Evolutionary conservation across 768 basidiomycete species (phyloP).

Genomic region (Lactarius evosmus): DNA sequence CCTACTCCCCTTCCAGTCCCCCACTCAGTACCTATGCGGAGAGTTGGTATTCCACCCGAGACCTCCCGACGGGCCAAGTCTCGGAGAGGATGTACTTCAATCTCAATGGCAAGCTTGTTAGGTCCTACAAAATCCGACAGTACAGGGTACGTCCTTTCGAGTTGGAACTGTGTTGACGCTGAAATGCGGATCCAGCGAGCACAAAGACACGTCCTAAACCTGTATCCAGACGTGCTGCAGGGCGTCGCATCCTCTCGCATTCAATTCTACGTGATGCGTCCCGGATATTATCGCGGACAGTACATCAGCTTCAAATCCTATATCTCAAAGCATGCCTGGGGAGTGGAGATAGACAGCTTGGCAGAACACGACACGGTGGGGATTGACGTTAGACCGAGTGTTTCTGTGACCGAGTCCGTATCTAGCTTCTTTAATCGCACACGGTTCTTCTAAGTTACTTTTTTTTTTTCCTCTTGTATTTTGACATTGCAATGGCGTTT

Average conservation of each 20-base stretch:
- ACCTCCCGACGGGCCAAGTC: neutral
- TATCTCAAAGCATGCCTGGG: conserved; percentile 18
- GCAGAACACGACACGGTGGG: conserved; percentile 21
- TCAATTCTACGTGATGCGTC: conserved; percentile 21
- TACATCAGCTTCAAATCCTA: conserved; percentile 20
- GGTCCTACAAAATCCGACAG: conserved; percentile 16
- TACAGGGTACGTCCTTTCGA: conserved; percentile 11
- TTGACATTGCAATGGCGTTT: neutral
- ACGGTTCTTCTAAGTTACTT: conserved; percentile 15
- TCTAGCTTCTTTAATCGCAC: conserved; percentile 22
- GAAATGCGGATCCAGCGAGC: conserved; percentile 2
- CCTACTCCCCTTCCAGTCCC: conserved; percentile 2
- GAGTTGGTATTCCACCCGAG: neutral
- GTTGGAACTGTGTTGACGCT: neutral
- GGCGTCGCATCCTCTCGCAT: conserved; percentile 23
- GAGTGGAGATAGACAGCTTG: conserved; percentile 14
- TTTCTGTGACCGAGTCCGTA: conserved; percentile 19
- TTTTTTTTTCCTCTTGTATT: neutral
- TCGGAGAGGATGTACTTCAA: conserved; percentile 21
- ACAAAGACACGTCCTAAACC: conserved; percentile 15
- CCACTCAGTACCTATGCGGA: conserved; percentile 8
- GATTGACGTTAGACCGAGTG: conserved; percentile 15
- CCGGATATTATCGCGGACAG: conserved; percentile 4
- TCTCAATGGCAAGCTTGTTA: conserved; percentile 17
- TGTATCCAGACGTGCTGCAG: conserved; percentile 12